Base-by-base conservation (phyloP, 2,329 filamentous ascomycete genomes). In the Pseudogymnoascus sp. region DNA sequence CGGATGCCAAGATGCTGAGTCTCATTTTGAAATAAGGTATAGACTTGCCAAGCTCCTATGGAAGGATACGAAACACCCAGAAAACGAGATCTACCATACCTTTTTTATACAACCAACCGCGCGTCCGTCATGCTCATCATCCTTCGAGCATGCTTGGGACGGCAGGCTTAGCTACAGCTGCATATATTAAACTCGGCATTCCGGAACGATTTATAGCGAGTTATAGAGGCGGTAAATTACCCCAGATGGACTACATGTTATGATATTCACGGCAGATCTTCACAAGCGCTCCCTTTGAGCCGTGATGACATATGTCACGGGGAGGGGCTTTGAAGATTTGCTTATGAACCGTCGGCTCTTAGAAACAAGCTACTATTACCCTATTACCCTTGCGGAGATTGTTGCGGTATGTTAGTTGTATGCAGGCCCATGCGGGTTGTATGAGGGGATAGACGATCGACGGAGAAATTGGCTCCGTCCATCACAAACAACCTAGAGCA, bases 21-120 rank as follows among this genome's bases (percentile, higher is more conserved):
- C 47, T 54, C 47, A 54, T 54, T 54, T 54, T 54, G 47, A 54
- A 47, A 54, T 54, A 54, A 54, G 47, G 47, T 54, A 29, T 54
- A 8, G 3, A 54, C 31, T 54, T 54, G 47, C 47, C 47, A 54
- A 54, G 47, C 47, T 54, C 23, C 23, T 54, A 54, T 54, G 47
- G 47, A 54, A 54, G 14, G 47, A 29, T 54, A 16, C 47, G 26
- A 54, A 54, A 31, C 47, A 14, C 7, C 47, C 47, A 54, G 26
- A 54, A 54, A 54, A 54, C 14, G 23, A 54, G 47, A 54, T 54
- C 47, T 29, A 54, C 47, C 14, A 14, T 31, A 31, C 23, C 47
- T 54, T 54, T 54, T 54, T 54, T 54, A 54, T 54, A 54, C 47
- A 54, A 54, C 6, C 47, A 31, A 54, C 47, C 47, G 14, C 47